Base-by-base conservation (phyloP, 2,329 filamentous ascomycete genomes). In the Grosmannia clavigera region DNA sequence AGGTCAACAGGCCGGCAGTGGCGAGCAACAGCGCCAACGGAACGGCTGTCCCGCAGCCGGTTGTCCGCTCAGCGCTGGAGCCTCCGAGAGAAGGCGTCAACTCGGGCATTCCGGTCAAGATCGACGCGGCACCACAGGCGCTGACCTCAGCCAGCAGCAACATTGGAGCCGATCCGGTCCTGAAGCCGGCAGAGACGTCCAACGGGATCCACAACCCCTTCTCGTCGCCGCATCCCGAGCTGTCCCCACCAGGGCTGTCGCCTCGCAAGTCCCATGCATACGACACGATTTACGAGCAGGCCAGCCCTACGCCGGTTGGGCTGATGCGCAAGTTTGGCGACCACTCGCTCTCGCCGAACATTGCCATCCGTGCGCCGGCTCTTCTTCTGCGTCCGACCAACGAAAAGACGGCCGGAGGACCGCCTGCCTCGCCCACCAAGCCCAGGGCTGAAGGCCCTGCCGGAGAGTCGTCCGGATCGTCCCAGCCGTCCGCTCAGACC, bases 1-100 rank as follows among this genome's bases (percentile, higher is more conserved):
- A 81, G 67, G 69, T 84, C 61, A 84, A 81, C 64, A 66, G 11
- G 66, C 66, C 48, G 60, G 61, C 55, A 19, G 43, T 9, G 12
- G 6, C 40, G 14, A 12, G 52, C 16, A 2, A 2, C 40, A 31
- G 25, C 38, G n/a, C n/a, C n/a, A 33, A 55, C 35, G 54, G 55
- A 29, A 14, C 22, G 3, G 35, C n/a, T 12, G 9, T 65, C 65
- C 29, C 68, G 67, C 19, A 62, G 19, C 11, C 51, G 65, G 10
- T 50, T 67, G 51, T 55, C 62, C 11, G 59, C 43, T 51, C 56
- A 5, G 33, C 48, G 35, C 58, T 59, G 22, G 38, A 46, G 22
- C 58, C 58, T 7, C 58, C 58, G 2, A 40, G 19, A 27, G n/a
- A 16, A 19, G 52, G 7, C 51, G 16, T 40, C 3, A 40, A 5